Conservation (phyloP, 345 rosid genomes). For the Physaria fendleri region DNA sequence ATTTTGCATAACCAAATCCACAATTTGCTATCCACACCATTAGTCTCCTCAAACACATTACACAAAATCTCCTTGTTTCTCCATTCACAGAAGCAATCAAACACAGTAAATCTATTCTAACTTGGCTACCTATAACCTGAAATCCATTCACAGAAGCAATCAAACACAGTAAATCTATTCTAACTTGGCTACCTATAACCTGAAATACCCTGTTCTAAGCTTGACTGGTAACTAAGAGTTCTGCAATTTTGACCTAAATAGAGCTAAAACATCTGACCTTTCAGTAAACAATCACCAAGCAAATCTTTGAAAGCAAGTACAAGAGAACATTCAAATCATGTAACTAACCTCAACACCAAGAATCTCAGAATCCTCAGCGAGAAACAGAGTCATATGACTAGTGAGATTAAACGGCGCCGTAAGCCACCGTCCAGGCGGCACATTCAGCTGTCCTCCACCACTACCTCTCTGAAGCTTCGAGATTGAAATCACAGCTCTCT, state of each 20-base stretch:
- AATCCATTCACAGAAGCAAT: neutral
- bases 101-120: neutral
- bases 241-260: neutral
- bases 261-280: neutral
- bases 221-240: neutral
- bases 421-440: conserved; percentile 91
- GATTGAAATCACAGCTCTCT: conserved; percentile 73
- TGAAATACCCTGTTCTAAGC: neutral
- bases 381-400: conserved; percentile 86
- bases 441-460: conserved; percentile 94
- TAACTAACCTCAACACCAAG: conserved; percentile 68
- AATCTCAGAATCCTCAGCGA: conserved; percentile 77
- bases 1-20: neutral
- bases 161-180: neutral
- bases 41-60: neutral
- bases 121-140: neutral
- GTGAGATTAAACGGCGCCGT: conserved; percentile 96
- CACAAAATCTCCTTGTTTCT: too few relatives aligned
- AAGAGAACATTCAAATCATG: neutral
- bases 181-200: neutral
- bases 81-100: neutral
- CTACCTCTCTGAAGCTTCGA: conserved; percentile 62
- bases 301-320: neutral
- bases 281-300: neutral
- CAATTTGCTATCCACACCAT: neutral